Evolutionary conservation across 352 stramenopile genomes (phyloP), one percentile per base, ranked within the genome.

Genomic region (Aphanomyces euteiches): DNA sequence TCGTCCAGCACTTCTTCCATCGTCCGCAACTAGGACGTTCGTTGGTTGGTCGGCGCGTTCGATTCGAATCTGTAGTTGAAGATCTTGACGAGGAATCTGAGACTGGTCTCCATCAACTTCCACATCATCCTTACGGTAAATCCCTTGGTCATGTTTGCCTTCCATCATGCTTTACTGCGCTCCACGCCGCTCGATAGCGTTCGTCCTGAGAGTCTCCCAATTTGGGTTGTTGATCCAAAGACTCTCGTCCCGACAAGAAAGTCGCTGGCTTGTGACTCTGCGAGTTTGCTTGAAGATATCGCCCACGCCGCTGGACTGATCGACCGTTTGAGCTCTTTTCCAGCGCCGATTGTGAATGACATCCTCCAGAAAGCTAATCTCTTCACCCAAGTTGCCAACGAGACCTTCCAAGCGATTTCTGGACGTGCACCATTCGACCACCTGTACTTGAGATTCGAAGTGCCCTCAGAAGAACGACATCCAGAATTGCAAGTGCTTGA

Each of bases 141-240:
- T 48, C 43, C 8, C 15, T 48, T 48, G 43, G 43, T 8, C 43
- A 48, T 48, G 43, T 48, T 48, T 48, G 43, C 43, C 43, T 48
- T 48, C 43, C 43, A 48, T 15, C 8, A 8, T 15, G 43, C 8
- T 48, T 15, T 48, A 15, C 43, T 48, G n/a, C n/a, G n/a, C n/a
- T 48, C 43, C 43, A 8, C 43, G 43, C 43, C 43, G 15, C 43
- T 48, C 43, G 15, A 48, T 15, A 8, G 15, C 43, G 15, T 48
- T 48, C 8, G 43, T 15, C 54, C 28, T 37, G 43, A 5, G 54
- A 41, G 28, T 5, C 40, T 54, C 7, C 59, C 59, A 56, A 67
- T 67, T 56, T 67, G 59, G 59, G 21, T 56, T n/a, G 59, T 67
- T 7, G 34, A 67, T 48, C 2, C 59, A 19, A 34, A 54, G 5